phyloP scores from a whole-genome alignment of 306 rosid species.

The Fagus sylvatica region DNA sequence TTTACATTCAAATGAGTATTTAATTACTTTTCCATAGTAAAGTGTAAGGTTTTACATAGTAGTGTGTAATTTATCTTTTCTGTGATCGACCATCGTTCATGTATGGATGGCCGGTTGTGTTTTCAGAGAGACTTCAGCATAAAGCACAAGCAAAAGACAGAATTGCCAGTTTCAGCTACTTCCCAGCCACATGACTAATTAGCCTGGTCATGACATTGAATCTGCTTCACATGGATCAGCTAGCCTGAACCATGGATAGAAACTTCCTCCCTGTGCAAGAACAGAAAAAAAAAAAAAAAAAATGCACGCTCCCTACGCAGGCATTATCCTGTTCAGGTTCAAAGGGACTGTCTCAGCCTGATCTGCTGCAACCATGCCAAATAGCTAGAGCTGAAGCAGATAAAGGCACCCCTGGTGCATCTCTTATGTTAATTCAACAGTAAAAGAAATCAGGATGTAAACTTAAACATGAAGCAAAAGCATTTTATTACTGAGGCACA shows the following conservation, averaged over 20 bases:
- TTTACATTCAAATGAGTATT: not conserved
- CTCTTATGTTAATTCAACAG: conserved; percentile 53
- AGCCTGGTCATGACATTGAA: conserved; percentile 34
- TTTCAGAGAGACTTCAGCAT: no score
- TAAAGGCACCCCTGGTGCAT: conserved; percentile 99
- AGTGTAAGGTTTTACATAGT: not conserved
- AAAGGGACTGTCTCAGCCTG: conserved; percentile 99
- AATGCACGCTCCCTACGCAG: conserved; percentile 99
- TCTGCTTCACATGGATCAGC: conserved; percentile 37
- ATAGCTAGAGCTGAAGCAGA: conserved; percentile 57
- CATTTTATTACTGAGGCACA: conserved; percentile 50
- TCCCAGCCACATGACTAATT: conserved; percentile 23
- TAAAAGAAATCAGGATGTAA: conserved; percentile 10
- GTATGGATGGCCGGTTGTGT: not conserved
- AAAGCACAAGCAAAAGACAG: not conserved
- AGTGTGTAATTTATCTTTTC: not conserved
- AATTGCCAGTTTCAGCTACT: conserved; percentile 7
- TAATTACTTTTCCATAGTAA: not conserved
- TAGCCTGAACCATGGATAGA: conserved; percentile 32
- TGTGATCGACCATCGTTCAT: not conserved
- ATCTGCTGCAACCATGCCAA: conserved; percentile 55
- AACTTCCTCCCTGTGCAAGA: conserved; percentile 63
- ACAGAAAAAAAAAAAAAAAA: conserved; percentile 37
- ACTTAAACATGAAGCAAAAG: conserved; percentile 4
- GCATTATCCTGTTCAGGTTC: conserved; percentile 99